Evolutionary conservation across 208 protist species (phyloP).

Genomic region (Leishmania martiniquensis): DNA sequence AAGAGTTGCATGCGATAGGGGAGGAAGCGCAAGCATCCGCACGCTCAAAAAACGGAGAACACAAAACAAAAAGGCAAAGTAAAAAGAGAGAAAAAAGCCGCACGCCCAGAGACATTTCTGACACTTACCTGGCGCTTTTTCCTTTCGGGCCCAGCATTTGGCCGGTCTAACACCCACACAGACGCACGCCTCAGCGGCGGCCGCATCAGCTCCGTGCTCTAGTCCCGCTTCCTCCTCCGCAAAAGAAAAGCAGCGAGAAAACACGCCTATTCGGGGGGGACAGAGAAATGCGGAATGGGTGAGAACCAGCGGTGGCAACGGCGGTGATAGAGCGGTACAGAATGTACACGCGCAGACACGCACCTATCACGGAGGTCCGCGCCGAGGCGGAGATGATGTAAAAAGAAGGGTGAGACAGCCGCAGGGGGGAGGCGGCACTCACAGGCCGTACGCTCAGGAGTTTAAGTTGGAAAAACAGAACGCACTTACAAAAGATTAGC

Average conservation of each 20-base stretch:
- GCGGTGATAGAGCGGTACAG: not conserved
- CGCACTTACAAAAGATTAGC: not conserved
- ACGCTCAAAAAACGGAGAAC: not conserved
- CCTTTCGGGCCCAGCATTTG: not conserved
- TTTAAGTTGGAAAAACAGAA: not conserved
- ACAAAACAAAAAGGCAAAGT: not conserved
- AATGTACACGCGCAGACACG: not conserved
- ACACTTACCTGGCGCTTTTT: not conserved
- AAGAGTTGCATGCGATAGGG: not conserved
- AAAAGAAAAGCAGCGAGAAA: not conserved
- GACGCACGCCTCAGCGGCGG: not conserved
- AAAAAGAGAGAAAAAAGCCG: conserved; percentile 6
- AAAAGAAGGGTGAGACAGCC: not conserved
- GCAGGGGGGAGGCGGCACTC: not conserved
- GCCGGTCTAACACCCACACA: not conserved
- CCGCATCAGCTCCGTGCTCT: not conserved
- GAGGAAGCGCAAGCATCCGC: not conserved
- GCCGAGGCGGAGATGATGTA: not conserved
- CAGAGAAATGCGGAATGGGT: not conserved
- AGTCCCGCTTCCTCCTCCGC: not conserved
- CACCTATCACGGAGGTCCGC: not conserved
- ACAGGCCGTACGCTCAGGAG: not conserved
- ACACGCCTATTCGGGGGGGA: not conserved
- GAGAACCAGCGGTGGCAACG: not conserved
- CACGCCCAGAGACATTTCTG: conserved; percentile 15